These are phyloP conservation scores for Penicillium crustosum DNA, from an alignment of 2,329 filamentous ascomycete genomes.

Conservation along the genomic window DNA sequence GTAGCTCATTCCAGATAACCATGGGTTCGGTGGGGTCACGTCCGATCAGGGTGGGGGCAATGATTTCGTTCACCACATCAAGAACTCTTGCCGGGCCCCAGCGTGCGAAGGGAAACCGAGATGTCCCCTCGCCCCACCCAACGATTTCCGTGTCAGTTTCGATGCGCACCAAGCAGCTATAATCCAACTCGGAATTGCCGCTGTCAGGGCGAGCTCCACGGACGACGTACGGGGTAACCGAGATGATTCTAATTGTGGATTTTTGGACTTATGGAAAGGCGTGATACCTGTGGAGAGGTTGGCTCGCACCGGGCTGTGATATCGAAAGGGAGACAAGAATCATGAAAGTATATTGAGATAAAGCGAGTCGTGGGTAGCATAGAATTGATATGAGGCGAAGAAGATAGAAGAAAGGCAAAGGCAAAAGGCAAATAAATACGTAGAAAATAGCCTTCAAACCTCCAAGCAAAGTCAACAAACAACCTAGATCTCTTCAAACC, in stretches of 20 bases:
- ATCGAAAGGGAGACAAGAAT: neutral
- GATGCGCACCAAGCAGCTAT: neutral
- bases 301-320: neutral
- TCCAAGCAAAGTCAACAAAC: neutral
- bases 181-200: no score
- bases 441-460: neutral
- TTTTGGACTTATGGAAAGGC: neutral
- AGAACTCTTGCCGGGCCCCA: no score
- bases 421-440: neutral
- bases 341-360: neutral
- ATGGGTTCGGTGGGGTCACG: neutral
- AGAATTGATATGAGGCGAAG: neutral
- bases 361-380: neutral
- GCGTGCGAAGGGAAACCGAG: no score
- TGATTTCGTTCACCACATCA: no score
- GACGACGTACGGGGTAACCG: neutral
- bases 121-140: neutral
- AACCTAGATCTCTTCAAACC: no score
- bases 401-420: neutral
- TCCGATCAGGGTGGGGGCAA: neutral
- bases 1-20: neutral
- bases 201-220: fast-evolving
- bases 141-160: neutral
- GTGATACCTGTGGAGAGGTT: neutral
- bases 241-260: neutral